These are phyloP conservation scores for Cetraspora pellucida DNA, from an alignment of 192 early-diverging fungal species.

Conservation along the genomic window DNA sequence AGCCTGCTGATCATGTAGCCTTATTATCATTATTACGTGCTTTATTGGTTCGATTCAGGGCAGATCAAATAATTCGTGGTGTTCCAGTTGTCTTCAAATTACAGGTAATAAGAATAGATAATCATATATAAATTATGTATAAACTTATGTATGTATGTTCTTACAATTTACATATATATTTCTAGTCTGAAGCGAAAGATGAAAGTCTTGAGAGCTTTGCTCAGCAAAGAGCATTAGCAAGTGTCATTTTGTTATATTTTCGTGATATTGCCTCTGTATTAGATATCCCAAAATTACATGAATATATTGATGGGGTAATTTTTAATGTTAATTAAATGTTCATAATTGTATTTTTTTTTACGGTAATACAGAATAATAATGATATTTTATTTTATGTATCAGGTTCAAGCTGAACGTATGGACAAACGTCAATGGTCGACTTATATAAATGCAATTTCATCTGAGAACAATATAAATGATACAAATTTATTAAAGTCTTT, in stretches of 20 bases:
- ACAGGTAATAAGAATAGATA: slow-evolving; percentile 42
- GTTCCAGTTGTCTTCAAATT: slow-evolving; percentile 47
- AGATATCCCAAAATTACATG: slow-evolving; percentile 19
- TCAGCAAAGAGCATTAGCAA: slow-evolving; percentile 26
- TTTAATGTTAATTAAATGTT: not conserved
- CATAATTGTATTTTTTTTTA: not conserved
- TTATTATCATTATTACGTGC: slow-evolving; percentile 6
- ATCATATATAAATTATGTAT: not conserved
- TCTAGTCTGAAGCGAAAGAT: slow-evolving; percentile 22
- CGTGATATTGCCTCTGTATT: slow-evolving; percentile 21
- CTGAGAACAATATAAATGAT: slow-evolving; percentile 8
- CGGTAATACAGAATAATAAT: not conserved
- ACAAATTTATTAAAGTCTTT: not conserved
- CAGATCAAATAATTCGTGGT: slow-evolving; percentile 49
- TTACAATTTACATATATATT: not conserved
- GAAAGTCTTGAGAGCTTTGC: not conserved
- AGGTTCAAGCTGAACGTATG: slow-evolving; percentile 23
- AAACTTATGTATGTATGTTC: not conserved
- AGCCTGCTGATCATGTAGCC: slow-evolving; percentile 14
- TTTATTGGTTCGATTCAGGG: slow-evolving; percentile 12
- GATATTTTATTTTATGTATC: not conserved
- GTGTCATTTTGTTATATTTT: slow-evolving; percentile 24
- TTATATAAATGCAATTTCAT: slow-evolving; percentile 9
- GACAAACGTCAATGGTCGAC: slow-evolving; percentile 27
- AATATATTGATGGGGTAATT: slow-evolving; percentile 14